Evolutionary conservation across 371 early-diverging fungal genomes (phyloP).

Genomic region (Thermomucor indicae-seudaticae): DNA sequence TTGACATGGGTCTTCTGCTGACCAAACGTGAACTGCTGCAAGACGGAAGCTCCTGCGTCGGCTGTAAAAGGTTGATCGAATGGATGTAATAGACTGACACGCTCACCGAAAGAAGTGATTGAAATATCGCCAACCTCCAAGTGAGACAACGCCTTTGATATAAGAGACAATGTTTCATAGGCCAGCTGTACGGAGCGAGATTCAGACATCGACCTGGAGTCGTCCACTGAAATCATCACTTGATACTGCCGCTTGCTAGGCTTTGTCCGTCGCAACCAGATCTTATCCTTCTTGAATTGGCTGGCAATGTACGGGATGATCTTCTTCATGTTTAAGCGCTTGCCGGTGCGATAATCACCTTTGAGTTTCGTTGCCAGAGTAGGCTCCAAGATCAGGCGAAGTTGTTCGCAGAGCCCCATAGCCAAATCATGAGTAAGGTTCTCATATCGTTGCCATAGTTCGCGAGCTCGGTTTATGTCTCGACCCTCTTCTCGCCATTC

Average conservation of each 20-base stretch:
- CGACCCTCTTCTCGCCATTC: conserved; percentile 61
- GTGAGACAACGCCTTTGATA: conserved; percentile 88
- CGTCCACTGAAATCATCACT: conserved; percentile 98
- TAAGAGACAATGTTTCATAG: conserved; percentile 87
- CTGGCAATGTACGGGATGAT: conserved; percentile 99
- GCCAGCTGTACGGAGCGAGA: conserved; percentile 87
- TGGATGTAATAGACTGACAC: conserved; percentile 82
- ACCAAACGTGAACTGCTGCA: conserved; percentile 88
- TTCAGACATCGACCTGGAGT: conserved; percentile 97
- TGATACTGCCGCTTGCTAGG: conserved; percentile 98
- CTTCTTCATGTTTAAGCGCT: conserved; percentile 99
- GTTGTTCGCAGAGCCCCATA: conserved; percentile 89
- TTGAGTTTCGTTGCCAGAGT: conserved; percentile 95
- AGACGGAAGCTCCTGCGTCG: conserved; percentile 85
- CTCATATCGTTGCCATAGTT: conserved; percentile 88
- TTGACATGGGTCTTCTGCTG: conserved; percentile 86
- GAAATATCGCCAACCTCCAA: conserved; percentile 93
- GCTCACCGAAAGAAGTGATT: conserved; percentile 90
- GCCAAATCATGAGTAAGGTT: conserved; percentile 87
- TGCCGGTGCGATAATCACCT: conserved; percentile 99
- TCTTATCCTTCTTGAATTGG: conserved; percentile 99
- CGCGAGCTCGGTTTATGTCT: conserved; percentile 61
- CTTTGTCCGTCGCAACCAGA: conserved; percentile 98
- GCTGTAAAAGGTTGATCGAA: conserved; percentile 88
- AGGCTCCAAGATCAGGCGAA: conserved; percentile 95